Percentiles rank a stretch among this genome's conserved stretches.
Evolutionary conservation across 2,329 filamentous ascomycete species (phyloP).

Genomic region (Fusarium clavum): DNA sequence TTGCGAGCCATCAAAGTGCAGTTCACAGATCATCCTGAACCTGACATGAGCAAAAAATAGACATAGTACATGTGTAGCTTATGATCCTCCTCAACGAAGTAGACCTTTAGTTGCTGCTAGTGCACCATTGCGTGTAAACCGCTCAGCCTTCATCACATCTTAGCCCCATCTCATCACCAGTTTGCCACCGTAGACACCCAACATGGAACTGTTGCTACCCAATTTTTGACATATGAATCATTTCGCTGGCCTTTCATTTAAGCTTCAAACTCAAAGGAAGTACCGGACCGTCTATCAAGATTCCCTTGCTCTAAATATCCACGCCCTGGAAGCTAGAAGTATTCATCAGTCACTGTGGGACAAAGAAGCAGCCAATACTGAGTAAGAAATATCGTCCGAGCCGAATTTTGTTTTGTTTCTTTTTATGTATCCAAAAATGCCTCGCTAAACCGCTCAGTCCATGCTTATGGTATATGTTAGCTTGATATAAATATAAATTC

Average conservation of each 20-base stretch:
- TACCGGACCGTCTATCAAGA: conserved; percentile 17
- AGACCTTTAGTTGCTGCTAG: background rate
- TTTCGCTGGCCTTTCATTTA: conserved; percentile 9
- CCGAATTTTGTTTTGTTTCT: conserved; percentile 14
- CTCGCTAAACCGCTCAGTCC: conserved; percentile 31
- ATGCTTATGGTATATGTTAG: conserved; percentile 31
- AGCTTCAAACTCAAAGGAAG: conserved; percentile 26
- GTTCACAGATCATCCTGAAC: background rate
- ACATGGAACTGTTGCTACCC: conserved; percentile 10
- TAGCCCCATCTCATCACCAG: conserved; percentile 13
- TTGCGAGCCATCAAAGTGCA: background rate
- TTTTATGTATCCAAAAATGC: conserved; percentile 31
- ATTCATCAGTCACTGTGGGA: background rate
- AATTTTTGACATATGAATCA: conserved; percentile 14
- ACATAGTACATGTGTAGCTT: background rate
- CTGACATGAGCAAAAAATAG: background rate
- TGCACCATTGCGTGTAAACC: background rate
- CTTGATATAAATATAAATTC: conserved; percentile 9
- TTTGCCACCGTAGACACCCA: conserved; percentile 33
- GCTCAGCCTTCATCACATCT: conserved; percentile 3
- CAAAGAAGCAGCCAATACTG: background rate
- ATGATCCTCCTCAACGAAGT: background rate
- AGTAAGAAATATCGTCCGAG: background rate
- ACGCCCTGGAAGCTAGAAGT: background rate
- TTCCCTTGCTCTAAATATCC: background rate